These are phyloP conservation scores for Neurospora tetraspora DNA, from an alignment of 495 filamentous ascomycete species.

Conservation along the genomic window DNA sequence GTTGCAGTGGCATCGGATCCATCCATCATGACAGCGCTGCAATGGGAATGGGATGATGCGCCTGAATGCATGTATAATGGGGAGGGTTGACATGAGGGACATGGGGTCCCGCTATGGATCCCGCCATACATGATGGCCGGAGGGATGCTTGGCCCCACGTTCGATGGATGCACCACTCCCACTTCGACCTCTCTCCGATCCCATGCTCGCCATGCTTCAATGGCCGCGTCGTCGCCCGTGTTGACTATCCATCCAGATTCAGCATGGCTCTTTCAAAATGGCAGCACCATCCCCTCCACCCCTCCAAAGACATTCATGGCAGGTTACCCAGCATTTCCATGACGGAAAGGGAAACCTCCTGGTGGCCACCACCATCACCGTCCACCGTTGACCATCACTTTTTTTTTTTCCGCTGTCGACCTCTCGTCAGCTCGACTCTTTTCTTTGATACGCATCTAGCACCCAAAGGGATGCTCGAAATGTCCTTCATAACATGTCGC, in stretches of 20 bases:
- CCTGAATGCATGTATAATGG: background rate
- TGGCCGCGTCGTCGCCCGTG: background rate
- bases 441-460: background rate
- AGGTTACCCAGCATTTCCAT: background rate
- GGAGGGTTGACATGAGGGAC: background rate
- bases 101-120: background rate
- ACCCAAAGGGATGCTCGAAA: slow-evolving; percentile 2
- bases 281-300: background rate
- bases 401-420: background rate
- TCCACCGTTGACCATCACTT: background rate
- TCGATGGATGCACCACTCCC: background rate
- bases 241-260: background rate
- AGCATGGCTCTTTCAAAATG: background rate
- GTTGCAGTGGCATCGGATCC: background rate
- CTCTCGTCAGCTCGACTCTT: background rate
- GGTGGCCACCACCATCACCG: background rate
- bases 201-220: background rate
- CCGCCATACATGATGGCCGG: background rate
- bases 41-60: background rate
- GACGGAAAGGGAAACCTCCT: background rate
- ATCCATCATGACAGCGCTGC: background rate
- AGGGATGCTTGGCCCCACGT: background rate
- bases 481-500: slow-evolving; percentile 13
- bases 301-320: background rate
- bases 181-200: background rate